These are phyloP conservation scores for Termitomyces sp. DNA, from an alignment of 768 basidiomycete species.

Conservation along the genomic window DNA sequence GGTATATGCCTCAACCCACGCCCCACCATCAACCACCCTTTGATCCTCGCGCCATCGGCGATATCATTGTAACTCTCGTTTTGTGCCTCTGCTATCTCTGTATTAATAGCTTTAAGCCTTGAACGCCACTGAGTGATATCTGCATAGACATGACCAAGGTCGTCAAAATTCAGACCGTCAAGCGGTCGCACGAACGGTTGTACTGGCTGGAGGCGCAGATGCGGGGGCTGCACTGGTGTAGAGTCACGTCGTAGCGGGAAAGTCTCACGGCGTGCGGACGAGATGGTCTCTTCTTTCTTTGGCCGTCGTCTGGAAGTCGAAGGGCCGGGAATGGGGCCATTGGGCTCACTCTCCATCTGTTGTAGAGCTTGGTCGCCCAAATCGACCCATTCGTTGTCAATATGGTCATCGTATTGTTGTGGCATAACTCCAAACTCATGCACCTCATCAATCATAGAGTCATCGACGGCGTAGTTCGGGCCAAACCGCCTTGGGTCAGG, in stretches of 20 bases:
- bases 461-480: conserved; percentile 43
- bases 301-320: conserved; percentile 33
- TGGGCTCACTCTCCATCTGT: conserved; percentile 31
- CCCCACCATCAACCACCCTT: conserved; percentile 79
- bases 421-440: conserved; percentile 33
- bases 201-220: conserved; percentile 62
- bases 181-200: conserved; percentile 76
- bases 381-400: conserved; percentile 59
- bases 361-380: conserved; percentile 43
- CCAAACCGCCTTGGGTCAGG: conserved; percentile 54
- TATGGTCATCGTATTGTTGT: conserved; percentile 21
- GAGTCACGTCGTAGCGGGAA: conserved; percentile 54
- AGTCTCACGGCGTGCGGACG: conserved; percentile 49
- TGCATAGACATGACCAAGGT: conserved; percentile 61
- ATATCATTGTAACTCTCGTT: conserved; percentile 66
- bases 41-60: conserved; percentile 62
- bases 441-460: conserved; percentile 28
- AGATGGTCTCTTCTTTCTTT: conserved; percentile 30
- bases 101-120: conserved; percentile 67
- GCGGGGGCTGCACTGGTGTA: conserved; percentile 50
- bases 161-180: conserved; percentile 64
- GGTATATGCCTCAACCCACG: conserved; percentile 61
- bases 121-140: conserved; percentile 72
- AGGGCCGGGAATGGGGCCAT: conserved; percentile 33
- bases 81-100: conserved; percentile 69